Conservation (phyloP, 345 rosid species). For the Passiflora organensis region DNA sequence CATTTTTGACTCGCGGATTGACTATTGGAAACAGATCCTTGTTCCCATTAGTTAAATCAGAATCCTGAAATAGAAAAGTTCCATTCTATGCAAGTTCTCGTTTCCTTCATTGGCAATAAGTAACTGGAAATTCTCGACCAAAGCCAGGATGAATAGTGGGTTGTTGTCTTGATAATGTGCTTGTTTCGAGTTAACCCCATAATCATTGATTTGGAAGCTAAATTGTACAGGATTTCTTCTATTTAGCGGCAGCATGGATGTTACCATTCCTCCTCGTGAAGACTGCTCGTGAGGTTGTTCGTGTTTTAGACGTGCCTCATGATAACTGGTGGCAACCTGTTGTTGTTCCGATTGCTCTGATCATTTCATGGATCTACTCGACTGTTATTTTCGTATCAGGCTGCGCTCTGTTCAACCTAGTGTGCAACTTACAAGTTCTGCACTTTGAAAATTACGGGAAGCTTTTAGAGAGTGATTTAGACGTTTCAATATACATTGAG, state of each 20-base stretch:
- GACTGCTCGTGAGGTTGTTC: conserved; percentile 24
- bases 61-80: neutral
- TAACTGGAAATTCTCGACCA: no score
- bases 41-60: neutral
- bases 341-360: conserved; percentile 12
- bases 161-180: neutral
- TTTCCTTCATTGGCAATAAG: neutral
- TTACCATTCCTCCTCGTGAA: conserved; percentile 30
- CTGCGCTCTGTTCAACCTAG: conserved; percentile 28
- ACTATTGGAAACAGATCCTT: no score
- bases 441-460: conserved; percentile 35
- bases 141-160: no score
- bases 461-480: conserved; percentile 34
- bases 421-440: conserved; percentile 31
- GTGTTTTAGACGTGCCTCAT: conserved; percentile 1
- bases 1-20: no score
- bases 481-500: conserved; percentile 22
- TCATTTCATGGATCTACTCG: conserved; percentile 28
- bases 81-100: neutral
- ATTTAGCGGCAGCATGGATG: conserved; percentile 20
- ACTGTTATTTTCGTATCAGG: conserved; percentile 25
- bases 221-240: conserved; percentile 34
- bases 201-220: neutral
- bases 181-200: neutral
- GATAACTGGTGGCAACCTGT: conserved; percentile 22